Evolutionary conservation across 140 eudicot genomes (phyloP), one percentile per base, ranked within the genome.

Genomic region (Oenanthe javanica): DNA sequence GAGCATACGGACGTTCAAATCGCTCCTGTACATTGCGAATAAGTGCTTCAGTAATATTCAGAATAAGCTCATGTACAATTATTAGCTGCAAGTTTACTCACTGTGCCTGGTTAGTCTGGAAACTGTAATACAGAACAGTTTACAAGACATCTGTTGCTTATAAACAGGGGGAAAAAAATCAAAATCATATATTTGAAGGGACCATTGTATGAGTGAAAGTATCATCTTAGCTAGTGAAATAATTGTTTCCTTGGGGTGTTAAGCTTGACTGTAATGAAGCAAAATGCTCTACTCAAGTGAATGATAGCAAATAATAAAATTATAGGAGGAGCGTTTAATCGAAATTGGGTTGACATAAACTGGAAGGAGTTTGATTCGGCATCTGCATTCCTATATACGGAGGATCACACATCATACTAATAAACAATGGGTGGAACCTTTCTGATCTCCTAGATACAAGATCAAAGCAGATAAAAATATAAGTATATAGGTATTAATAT

Each of bases 1-100:
- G 87, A n/a, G 85, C 79, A 27, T 92, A 94, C 1, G 98, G 98
- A 81, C 90, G 97, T 77, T 92, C 98, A 88, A 94, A 90, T 75
- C 95, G 89, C 55, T 75, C 93, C 98, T 94, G 92, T 77, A 78
- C 18, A 75, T 47, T 21, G 40, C 18, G 9, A 80, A 50, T 21
- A 78, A 55, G 48, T 70, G 15, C 36, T 69, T 4, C 45, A 12
- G 25, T 52, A 4, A 57, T 75, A 80, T 52, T 40, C 49, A 27
- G 49, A 16, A 70, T 54, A 79, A 52, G 51, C 54, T 64, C 31
- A 14, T 16, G 9, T 14, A 1, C 46, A 4, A 49, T 43, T 14
- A 40, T 19, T 14, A 16, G 51, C 77, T 55, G 51, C 7, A 47
- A 67, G 16, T 71, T 61, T 36, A 90, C 88, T 83, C 43, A 92